phyloP scores from a whole-genome alignment of 2,329 filamentous ascomycete species.

The Rutstroemia sp. region DNA sequence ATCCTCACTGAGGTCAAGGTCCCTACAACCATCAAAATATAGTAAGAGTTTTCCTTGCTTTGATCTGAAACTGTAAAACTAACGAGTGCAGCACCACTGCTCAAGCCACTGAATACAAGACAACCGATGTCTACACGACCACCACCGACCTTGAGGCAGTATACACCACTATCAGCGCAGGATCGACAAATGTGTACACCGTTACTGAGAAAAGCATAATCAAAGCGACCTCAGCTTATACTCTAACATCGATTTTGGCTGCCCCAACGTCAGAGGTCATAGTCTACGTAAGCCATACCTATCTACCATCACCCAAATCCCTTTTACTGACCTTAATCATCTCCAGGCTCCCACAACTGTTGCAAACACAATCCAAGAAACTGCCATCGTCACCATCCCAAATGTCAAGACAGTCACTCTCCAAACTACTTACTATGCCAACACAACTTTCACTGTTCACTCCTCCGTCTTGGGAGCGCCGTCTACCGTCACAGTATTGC shows the following conservation, averaged over 20 bases:
- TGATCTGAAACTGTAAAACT: neutral
- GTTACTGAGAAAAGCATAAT: slow-evolving; percentile 37
- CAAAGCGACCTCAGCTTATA: slow-evolving; percentile 33
- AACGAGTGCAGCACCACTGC: neutral
- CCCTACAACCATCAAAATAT: slow-evolving; percentile 26
- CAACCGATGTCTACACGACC: slow-evolving; percentile 30
- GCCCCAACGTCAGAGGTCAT: slow-evolving; percentile 23
- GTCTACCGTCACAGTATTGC: neutral
- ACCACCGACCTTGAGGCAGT: slow-evolving; percentile 27
- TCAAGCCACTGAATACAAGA: neutral
- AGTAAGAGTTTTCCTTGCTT: slow-evolving; percentile 20
- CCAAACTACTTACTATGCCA: neutral
- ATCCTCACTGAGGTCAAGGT: slow-evolving; percentile 19
- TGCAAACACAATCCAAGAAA: slow-evolving; percentile 18
- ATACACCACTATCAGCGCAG: slow-evolving; percentile 26
- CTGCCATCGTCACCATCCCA: slow-evolving; percentile 21
- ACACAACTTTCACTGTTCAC: neutral
- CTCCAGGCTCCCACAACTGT: slow-evolving; percentile 12
- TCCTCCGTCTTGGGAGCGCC: neutral
- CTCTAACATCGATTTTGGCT: slow-evolving; percentile 19
- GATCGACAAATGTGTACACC: slow-evolving; percentile 34
- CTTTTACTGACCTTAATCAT: slow-evolving; percentile 17
- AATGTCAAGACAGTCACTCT: slow-evolving; percentile 17
- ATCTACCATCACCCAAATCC: neutral
- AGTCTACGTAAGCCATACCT: neutral